These are phyloP conservation scores for Carex cristatella DNA, from an alignment of 176 grass and related monocot genomes.

Conservation along the genomic window DNA sequence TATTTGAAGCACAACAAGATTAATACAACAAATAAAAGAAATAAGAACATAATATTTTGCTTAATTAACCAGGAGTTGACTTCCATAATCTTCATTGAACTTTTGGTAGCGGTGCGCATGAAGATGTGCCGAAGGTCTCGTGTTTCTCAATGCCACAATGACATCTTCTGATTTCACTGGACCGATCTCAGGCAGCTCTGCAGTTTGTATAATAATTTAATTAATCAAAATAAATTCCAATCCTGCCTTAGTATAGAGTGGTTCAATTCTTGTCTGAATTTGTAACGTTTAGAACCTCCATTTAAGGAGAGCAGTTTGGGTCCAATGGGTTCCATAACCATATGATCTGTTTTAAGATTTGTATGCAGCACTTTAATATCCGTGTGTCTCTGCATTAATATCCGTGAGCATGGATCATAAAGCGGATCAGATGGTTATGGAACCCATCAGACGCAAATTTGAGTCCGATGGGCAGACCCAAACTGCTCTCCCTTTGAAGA, in stretches of 20 bases:
- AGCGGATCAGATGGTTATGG: too few species aligned
- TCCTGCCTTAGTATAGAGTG: background rate
- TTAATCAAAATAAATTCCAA: background rate
- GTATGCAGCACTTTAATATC: too few species aligned
- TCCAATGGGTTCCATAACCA: too few species aligned
- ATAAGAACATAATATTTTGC: background rate
- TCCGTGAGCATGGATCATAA: too few species aligned
- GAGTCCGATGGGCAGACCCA: too few species aligned
- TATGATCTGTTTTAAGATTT: too few species aligned
- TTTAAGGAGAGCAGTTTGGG: background rate
- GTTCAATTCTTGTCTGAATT: background rate
- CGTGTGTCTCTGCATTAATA: too few species aligned
- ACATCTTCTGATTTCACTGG: conserved; percentile 56
- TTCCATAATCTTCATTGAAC: conserved; percentile 85
- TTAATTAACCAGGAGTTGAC: conserved; percentile 45
- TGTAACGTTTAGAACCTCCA: background rate
- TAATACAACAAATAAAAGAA: background rate
- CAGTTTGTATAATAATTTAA: background rate
- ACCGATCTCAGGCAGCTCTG: conserved; percentile 72
- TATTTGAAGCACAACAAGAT: background rate
- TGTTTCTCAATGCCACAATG: conserved; percentile 73
- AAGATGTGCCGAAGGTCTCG: conserved; percentile 84
- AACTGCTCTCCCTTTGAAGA: background rate
- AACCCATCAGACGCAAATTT: too few species aligned
- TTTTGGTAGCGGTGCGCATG: conserved; percentile 73